Evolutionary conservation across 163 green algal genomes (phyloP).

Genomic region (Chlamydomonas reinhardtii): DNA sequence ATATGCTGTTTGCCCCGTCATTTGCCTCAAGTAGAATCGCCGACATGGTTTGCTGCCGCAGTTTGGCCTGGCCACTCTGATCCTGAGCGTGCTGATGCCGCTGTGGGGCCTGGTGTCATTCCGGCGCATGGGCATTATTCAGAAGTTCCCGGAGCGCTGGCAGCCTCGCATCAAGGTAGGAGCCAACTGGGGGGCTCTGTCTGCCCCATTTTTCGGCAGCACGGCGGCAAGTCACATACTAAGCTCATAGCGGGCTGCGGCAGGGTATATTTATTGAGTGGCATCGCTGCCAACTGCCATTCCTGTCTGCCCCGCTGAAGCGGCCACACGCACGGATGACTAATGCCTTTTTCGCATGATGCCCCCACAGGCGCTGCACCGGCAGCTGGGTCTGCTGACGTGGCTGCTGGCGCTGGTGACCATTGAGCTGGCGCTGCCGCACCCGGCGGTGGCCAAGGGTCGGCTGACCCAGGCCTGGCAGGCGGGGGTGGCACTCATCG

Average conservation of each 20-base stretch:
- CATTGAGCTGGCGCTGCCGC: slow-evolving; percentile 68
- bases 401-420: slow-evolving; percentile 60
- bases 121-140: slow-evolving; percentile 61
- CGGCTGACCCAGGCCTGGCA: slow-evolving; percentile 27
- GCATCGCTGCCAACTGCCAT: no score
- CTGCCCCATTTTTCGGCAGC: no score
- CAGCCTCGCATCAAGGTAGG: slow-evolving; percentile 62
- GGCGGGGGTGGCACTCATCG: slow-evolving; percentile 6
- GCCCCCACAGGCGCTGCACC: slow-evolving; percentile 11
- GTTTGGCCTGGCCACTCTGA: slow-evolving; percentile 58
- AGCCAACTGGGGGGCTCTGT: no score
- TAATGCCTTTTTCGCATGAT: no score
- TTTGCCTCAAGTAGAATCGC: no score
- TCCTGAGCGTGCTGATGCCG: slow-evolving; percentile 52
- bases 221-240: no score
- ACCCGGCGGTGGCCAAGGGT: slow-evolving; percentile 58
- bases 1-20: background rate
- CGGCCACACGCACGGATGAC: no score
- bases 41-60: no score
- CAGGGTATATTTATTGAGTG: no score
- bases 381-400: slow-evolving; percentile 53
- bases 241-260: no score
- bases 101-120: slow-evolving; percentile 67
- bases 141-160: slow-evolving; percentile 57
- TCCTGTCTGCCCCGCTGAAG: no score